These are phyloP conservation scores for Camellia japonica DNA, from an alignment of 148 eudicot genomes.

Conservation along the genomic window DNA sequence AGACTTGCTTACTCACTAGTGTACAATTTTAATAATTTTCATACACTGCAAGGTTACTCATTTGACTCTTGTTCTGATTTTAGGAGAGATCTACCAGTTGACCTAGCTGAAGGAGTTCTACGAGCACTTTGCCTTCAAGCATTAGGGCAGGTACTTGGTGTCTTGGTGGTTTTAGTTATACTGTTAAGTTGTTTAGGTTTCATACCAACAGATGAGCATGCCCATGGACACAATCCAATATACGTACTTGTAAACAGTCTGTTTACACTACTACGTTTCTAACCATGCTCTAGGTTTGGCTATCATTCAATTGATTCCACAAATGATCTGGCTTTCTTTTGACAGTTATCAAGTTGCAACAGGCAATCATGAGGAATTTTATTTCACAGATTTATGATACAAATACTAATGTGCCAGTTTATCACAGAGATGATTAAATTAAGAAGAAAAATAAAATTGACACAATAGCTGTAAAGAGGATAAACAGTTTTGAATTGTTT, in stretches of 20 bases:
- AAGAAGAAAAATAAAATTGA: neutral
- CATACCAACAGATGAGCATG: neutral
- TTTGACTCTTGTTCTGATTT: constrained; percentile 25
- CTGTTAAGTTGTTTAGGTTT: constrained; percentile 15
- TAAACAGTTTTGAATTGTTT: neutral
- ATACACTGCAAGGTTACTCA: constrained; percentile 7
- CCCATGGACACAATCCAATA: neutral
- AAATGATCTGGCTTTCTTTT: neutral
- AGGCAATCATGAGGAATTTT: neutral
- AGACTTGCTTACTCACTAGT: neutral
- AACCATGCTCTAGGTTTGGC: neutral
- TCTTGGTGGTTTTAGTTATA: constrained; percentile 3
- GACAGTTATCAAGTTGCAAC: neutral
- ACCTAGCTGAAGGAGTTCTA: constrained; percentile 89
- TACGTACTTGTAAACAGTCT: neutral
- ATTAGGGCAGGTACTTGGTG: constrained; percentile 72
- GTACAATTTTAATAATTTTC: neutral
- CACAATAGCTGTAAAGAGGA: neutral
- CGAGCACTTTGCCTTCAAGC: constrained; percentile 95
- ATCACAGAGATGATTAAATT: neutral
- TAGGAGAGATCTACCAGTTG: constrained; percentile 94
- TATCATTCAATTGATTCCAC: neutral
- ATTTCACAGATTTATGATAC: neutral
- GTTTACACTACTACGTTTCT: neutral
- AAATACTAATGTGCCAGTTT: neutral